Percentiles rank a stretch among this genome's conserved stretches.
Conservation (phyloP, 2,329 filamentous ascomycete species). For the Fusarium nurragi region DNA sequence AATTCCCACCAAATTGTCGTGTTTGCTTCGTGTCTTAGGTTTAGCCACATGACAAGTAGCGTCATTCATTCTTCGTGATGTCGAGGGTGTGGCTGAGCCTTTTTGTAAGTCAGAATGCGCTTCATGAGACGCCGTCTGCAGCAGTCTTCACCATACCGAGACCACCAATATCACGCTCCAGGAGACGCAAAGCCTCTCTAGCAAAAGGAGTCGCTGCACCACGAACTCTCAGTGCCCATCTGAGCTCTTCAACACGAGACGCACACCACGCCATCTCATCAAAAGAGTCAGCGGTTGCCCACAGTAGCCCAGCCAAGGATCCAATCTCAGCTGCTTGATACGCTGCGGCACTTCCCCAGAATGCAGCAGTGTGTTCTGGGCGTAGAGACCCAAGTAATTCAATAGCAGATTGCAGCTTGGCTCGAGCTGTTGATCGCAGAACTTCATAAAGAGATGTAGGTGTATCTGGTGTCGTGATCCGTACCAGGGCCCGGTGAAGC, state of each 20-base stretch:
- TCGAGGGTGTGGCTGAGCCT: not conserved
- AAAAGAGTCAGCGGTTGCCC: constrained; percentile 51
- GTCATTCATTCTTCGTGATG: not conserved
- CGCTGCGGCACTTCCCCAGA: constrained; percentile 57
- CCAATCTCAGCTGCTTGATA: constrained; percentile 56
- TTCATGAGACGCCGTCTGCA: constrained; percentile 25
- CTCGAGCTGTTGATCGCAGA: constrained; percentile 51
- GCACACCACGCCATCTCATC: constrained; percentile 54
- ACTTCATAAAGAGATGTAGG: constrained; percentile 45
- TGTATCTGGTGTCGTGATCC: constrained; percentile 51
- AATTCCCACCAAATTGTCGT: constrained; percentile 6
- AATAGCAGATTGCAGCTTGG: constrained; percentile 53
- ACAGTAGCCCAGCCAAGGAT: constrained; percentile 54
- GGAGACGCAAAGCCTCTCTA: constrained; percentile 51
- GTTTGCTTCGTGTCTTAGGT: constrained; percentile 18
- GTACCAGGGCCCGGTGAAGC: constrained; percentile 60
- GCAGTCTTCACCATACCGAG: constrained; percentile 42
- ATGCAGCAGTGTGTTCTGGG: constrained; percentile 57
- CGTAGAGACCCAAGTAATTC: constrained; percentile 53
- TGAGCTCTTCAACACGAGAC: constrained; percentile 52
- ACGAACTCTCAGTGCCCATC: constrained; percentile 55
- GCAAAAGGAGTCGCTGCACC: constrained; percentile 53
- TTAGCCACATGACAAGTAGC: constrained; percentile 7
- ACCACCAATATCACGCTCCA: constrained; percentile 49
- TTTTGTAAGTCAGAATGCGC: not conserved